A percentile compares a stretch with the other conserved stretches of the same genome.
phyloP scores from a whole-genome alignment of 345 rosid genomes.

The Sonneratia caseolaris region DNA sequence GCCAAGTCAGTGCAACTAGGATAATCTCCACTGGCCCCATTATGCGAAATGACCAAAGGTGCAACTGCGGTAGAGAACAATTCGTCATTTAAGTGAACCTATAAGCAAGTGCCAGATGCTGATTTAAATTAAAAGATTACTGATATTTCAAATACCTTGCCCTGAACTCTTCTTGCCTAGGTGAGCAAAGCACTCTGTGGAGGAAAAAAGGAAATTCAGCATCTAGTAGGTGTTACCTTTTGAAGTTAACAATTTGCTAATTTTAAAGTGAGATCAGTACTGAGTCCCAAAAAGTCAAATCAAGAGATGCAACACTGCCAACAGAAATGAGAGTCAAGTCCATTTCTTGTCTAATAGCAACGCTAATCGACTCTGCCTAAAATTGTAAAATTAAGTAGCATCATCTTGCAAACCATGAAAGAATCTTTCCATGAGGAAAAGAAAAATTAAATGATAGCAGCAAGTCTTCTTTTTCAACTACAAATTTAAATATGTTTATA shows the following conservation, averaged over 20 bases:
- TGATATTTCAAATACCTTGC: conserved; percentile 32
- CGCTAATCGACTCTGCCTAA: background rate
- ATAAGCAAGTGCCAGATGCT: background rate
- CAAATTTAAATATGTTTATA: too few species aligned
- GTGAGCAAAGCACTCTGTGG: conserved; percentile 71
- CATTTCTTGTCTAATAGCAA: background rate
- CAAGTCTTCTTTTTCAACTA: too few species aligned
- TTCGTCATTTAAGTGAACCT: background rate
- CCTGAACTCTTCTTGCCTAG: conserved; percentile 43
- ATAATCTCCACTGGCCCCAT: conserved; percentile 92
- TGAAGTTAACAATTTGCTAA: background rate
- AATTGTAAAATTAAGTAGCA: background rate
- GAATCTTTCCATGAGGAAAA: background rate
- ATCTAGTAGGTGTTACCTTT: conserved; percentile 3
- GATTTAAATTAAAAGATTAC: background rate
- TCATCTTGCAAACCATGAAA: background rate
- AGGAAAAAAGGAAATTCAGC: conserved; percentile 19
- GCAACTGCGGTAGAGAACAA: conserved; percentile 26
- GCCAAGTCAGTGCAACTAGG: conserved; percentile 83
- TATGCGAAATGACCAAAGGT: conserved; percentile 47
- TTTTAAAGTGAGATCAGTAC: background rate
- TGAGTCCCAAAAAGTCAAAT: background rate
- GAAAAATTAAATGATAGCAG: background rate
- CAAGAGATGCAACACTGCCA: background rate
- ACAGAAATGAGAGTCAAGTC: background rate